Conservation (phyloP, 2,329 filamentous ascomycete genomes). For the Ceratocystis cubensis region DNA sequence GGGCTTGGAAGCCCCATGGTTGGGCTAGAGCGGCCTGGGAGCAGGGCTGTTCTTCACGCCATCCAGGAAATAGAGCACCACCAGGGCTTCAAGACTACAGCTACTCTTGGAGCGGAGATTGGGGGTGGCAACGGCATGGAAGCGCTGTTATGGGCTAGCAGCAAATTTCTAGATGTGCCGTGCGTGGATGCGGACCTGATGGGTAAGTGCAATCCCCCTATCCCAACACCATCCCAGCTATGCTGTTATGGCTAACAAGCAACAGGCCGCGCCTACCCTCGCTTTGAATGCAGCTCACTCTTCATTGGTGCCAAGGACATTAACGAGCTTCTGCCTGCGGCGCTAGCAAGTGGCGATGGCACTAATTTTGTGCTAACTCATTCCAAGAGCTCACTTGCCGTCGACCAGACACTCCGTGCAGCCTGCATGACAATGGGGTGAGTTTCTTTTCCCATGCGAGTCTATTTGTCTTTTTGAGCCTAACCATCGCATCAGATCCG, state of each 20-base stretch:
- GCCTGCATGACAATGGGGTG: conserved; percentile 21
- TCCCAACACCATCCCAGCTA: not conserved
- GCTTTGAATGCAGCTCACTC: conserved; percentile 26
- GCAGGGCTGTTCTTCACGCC: conserved; percentile 33
- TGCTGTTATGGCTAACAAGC: not conserved
- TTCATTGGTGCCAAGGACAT: conserved; percentile 27
- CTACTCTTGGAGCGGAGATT: conserved; percentile 29
- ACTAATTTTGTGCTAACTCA: conserved; percentile 21
- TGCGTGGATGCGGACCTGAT: conserved; percentile 32
- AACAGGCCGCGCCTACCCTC: conserved; percentile 25
- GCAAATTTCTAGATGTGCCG: conserved; percentile 28
- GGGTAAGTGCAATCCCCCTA: conserved; percentile 23
- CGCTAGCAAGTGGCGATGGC: conserved; percentile 24
- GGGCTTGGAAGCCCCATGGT: conserved; percentile 24
- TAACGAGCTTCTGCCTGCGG: conserved; percentile 25
- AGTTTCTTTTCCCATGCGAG: conserved; percentile 7
- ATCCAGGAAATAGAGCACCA: conserved; percentile 40
- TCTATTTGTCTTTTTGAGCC: not conserved
- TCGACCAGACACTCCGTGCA: conserved; percentile 20
- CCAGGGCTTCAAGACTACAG: conserved; percentile 24
- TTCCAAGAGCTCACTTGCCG: conserved; percentile 22
- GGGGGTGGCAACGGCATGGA: conserved; percentile 41
- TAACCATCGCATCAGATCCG: conserved; percentile 26
- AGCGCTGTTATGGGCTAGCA: conserved; percentile 31
- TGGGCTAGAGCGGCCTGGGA: conserved; percentile 23